These are phyloP conservation scores for Penicillium oxalicum DNA, from an alignment of 2,329 filamentous ascomycete genomes.

Conservation along the genomic window DNA sequence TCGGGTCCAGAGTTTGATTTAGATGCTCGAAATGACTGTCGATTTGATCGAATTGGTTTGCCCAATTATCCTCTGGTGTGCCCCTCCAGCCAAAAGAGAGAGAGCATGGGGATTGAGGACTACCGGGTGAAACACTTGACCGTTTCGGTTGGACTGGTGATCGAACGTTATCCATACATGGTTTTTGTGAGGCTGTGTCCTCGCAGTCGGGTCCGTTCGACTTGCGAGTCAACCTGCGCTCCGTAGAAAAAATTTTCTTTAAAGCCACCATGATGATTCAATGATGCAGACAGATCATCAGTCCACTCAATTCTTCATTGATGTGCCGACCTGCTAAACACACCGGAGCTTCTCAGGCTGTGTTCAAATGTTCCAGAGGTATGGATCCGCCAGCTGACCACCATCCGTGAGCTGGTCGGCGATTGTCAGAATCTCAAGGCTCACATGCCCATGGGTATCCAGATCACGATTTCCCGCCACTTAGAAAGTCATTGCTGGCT, in stretches of 20 bases:
- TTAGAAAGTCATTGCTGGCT: too few species aligned
- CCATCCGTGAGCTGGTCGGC: too few species aligned
- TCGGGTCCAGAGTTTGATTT: conserved; percentile 30
- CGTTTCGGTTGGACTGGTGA: neutral
- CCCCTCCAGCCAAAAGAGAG: conserved; percentile 12
- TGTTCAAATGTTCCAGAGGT: too few species aligned
- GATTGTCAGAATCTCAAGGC: too few species aligned
- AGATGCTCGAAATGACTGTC: conserved; percentile 37
- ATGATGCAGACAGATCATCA: neutral
- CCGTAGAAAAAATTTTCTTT: conserved; percentile 30
- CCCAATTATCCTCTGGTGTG: conserved; percentile 21
- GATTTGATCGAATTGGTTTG: conserved; percentile 33
- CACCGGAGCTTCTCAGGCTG: too few species aligned
- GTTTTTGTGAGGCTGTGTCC: conserved; percentile 2
- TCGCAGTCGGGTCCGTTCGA: neutral
- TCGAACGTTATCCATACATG: conserved; percentile 7
- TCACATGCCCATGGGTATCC: too few species aligned
- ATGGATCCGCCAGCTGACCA: too few species aligned
- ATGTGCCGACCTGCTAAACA: too few species aligned
- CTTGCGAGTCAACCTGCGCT: conserved; percentile 16
- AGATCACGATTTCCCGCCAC: too few species aligned
- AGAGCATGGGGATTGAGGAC: conserved; percentile 9
- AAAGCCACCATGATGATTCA: conserved; percentile 28
- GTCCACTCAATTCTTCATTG: too few species aligned
- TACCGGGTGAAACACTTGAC: neutral